Percentiles rank a stretch among this genome's conserved stretches.
These are phyloP conservation scores for Candida nitratophila DNA, from an alignment of 805 yeast species.

Conservation along the genomic window DNA sequence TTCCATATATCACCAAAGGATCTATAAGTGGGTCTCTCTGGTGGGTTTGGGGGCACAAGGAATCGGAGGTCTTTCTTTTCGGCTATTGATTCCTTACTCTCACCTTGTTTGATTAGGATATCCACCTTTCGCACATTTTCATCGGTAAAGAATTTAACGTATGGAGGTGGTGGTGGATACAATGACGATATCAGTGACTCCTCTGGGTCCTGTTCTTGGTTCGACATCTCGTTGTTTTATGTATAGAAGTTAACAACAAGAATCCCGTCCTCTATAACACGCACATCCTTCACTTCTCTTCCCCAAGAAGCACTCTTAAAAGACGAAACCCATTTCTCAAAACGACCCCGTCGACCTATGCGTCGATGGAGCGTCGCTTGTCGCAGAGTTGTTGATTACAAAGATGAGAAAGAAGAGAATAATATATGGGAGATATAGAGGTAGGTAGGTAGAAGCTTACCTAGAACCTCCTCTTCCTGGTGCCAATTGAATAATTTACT, in stretches of 20 bases:
- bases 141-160: conserved; percentile 61
- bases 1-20: conserved; percentile 93
- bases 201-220: not conserved
- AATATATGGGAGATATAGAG: no score
- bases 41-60: conserved; percentile 58
- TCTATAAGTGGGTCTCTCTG: conserved; percentile 60
- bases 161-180: conserved; percentile 94
- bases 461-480: no score
- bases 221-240: not conserved
- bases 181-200: conserved; percentile 48
- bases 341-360: no score
- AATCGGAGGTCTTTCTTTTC: conserved; percentile 39
- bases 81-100: conserved; percentile 16
- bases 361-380: no score
- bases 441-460: no score
- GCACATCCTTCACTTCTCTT: no score
- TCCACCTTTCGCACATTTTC: conserved; percentile 50
- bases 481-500: no score
- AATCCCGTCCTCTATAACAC: no score
- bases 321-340: no score
- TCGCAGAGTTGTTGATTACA: no score
- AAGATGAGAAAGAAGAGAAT: no score
- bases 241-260: not conserved
- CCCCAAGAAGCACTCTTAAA: no score
- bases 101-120: conserved; percentile 15